A percentile compares a stretch with the other conserved stretches of the same genome.
phyloP scores from a whole-genome alignment of 176 grass and related monocot species.

The Aegilops bicornis region DNA sequence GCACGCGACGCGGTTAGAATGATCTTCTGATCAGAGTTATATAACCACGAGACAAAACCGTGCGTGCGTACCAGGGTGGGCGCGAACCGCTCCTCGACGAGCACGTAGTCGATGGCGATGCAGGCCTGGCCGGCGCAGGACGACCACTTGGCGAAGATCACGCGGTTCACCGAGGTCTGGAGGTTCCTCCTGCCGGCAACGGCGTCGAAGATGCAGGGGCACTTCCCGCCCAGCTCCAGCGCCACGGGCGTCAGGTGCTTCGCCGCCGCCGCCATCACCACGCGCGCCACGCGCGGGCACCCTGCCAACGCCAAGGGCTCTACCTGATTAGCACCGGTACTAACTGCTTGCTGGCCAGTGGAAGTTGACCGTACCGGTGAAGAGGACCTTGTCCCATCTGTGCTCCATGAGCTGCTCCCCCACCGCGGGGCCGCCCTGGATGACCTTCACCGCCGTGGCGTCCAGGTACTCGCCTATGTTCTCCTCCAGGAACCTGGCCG shows the following conservation, averaged over 20 bases:
- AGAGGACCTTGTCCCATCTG: slow-evolving; percentile 95
- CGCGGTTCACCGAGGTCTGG: slow-evolving; percentile 47
- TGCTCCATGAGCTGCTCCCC: slow-evolving; percentile 74
- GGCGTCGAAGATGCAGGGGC: slow-evolving; percentile 90
- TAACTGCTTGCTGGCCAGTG: not conserved
- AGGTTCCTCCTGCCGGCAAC: slow-evolving; percentile 43
- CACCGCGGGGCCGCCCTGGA: slow-evolving; percentile 55
- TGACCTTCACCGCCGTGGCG: slow-evolving; percentile 62
- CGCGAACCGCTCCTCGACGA: slow-evolving; percentile 77
- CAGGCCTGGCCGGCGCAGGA: slow-evolving; percentile 84
- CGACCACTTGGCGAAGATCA: slow-evolving; percentile 80
- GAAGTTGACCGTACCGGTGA: slow-evolving; percentile 73
- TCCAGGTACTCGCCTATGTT: slow-evolving; percentile 69
- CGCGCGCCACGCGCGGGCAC: slow-evolving; percentile 60
- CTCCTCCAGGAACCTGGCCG: slow-evolving; percentile 51
- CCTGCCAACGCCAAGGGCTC: slow-evolving; percentile 21
- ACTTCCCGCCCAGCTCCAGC: slow-evolving; percentile 91
- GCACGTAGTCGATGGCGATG: slow-evolving; percentile 83
- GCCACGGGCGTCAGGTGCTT: slow-evolving; percentile 91
- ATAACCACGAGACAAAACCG: not conserved
- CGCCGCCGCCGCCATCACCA: slow-evolving; percentile 76
- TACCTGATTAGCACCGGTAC: not conserved
- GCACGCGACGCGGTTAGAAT: not conserved
- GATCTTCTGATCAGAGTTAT: not conserved
- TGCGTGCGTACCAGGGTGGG: slow-evolving; percentile 47